A percentile compares a stretch with the other conserved stretches of the same genome.
Evolutionary conservation across 2,329 filamentous ascomycete species (phyloP).

Genomic region (Paramyrothecium sp.): DNA sequence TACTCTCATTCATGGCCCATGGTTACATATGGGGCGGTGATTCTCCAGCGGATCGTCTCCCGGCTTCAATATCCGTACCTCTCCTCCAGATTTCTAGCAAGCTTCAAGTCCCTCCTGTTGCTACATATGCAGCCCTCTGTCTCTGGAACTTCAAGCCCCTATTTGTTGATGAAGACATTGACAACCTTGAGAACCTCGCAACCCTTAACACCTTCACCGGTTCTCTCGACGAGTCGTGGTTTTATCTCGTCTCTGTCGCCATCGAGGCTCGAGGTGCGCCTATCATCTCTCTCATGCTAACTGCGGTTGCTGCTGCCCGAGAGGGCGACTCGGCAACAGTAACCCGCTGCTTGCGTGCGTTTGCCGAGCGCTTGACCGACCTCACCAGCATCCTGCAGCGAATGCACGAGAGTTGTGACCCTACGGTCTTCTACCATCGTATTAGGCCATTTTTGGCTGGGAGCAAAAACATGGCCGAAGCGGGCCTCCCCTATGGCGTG

Average conservation of each 20-base stretch:
- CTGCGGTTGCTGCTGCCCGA: conserved; percentile 79
- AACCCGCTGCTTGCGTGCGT: conserved; percentile 71
- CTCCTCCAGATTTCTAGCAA: conserved; percentile 73
- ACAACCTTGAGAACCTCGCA: conserved; percentile 82
- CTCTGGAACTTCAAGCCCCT: conserved; percentile 97
- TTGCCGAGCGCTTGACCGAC: conserved; percentile 87
- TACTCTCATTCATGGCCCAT: conserved; percentile 89
- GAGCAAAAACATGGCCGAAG: conserved; percentile 96
- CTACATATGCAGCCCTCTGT: conserved; percentile 87
- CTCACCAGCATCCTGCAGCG: conserved; percentile 74
- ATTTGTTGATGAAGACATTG: conserved; percentile 78
- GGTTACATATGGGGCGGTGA: conserved; percentile 97
- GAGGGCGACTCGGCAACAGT: conserved; percentile 69
- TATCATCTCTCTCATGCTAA: conserved; percentile 83
- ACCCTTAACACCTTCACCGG: conserved; percentile 91
- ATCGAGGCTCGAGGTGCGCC: conserved; percentile 91
- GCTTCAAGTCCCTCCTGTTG: conserved; percentile 86
- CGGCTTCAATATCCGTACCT: conserved; percentile 79
- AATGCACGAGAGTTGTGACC: conserved; percentile 96
- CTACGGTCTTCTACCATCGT: conserved; percentile 90
- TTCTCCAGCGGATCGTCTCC: conserved; percentile 73
- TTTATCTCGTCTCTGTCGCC: conserved; percentile 92
- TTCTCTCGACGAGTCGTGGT: conserved; percentile 96
- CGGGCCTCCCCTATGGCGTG: conserved; percentile 83
- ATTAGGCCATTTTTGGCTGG: conserved; percentile 96